Evolutionary conservation across 139 green algal species (phyloP).

Genomic region (Coelastrella sp.): DNA sequence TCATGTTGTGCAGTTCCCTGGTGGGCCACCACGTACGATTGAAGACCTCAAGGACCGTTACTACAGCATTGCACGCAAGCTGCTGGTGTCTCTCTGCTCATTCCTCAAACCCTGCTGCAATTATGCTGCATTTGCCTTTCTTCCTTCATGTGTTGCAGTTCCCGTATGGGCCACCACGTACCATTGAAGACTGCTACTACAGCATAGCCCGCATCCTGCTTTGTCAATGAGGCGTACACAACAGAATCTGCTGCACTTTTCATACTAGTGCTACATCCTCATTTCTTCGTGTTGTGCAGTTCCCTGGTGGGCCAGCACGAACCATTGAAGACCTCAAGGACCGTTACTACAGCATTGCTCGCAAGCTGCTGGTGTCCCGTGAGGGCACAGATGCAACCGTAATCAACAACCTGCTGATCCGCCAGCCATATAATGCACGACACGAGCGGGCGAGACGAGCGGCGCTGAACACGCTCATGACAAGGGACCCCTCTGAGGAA

Average conservation of each 20-base stretch:
- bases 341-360: constrained; percentile 89
- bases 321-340: constrained; percentile 92
- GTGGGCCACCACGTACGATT: constrained; percentile 64
- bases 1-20: constrained; percentile 58
- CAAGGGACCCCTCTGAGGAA: constrained; percentile 71
- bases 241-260: too few relatives aligned
- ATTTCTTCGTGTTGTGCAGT: constrained; percentile 44
- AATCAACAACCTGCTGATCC: constrained; percentile 83
- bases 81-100: constrained; percentile 61
- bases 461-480: constrained; percentile 77
- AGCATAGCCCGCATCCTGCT: constrained; percentile 82
- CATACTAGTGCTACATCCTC: too few relatives aligned
- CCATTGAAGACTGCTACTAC: constrained; percentile 93
- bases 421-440: constrained; percentile 79
- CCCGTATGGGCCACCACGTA: constrained; percentile 59
- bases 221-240: background rate
- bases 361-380: background rate
- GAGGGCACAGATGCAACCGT: constrained; percentile 73
- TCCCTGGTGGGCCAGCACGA: constrained; percentile 61
- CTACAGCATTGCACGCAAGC: constrained; percentile 82
- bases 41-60: constrained; percentile 95
- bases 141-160: constrained; percentile 54
- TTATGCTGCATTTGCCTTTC: too few relatives aligned
- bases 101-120: too few relatives aligned
- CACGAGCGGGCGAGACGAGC: constrained; percentile 71